Evolutionary conservation across 2,329 filamentous ascomycete species (phyloP).

Genomic region (Cladosporium sp.): DNA sequence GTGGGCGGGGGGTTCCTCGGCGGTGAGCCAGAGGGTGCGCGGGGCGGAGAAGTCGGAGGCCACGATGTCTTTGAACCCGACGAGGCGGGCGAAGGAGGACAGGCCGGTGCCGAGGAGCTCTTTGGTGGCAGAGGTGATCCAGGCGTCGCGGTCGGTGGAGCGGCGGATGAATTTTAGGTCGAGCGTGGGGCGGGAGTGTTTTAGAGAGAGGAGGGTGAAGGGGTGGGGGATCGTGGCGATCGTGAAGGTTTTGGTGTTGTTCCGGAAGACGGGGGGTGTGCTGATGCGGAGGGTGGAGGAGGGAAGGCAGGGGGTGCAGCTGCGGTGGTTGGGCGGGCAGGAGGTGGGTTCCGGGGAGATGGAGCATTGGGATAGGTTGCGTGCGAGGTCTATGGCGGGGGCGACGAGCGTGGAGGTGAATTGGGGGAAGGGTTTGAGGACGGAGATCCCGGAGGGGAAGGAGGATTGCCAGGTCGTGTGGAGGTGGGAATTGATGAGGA

Average conservation of each 20-base stretch:
- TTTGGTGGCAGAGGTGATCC: slow-evolving; percentile 69
- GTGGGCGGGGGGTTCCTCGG: slow-evolving; percentile 56
- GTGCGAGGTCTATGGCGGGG: slow-evolving; percentile 67
- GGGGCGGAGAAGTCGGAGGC: slow-evolving; percentile 62
- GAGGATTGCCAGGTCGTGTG: slow-evolving; percentile 79
- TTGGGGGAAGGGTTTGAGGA: slow-evolving; percentile 73
- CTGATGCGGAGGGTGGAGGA: slow-evolving; percentile 61
- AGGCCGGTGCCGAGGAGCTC: slow-evolving; percentile 62
- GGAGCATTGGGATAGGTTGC: slow-evolving; percentile 71
- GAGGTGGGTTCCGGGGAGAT: slow-evolving; percentile 67
- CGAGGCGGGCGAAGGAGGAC: slow-evolving; percentile 60
- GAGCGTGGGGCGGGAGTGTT: slow-evolving; percentile 47
- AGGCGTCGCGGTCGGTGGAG: slow-evolving; percentile 68
- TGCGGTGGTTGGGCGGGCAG: slow-evolving; percentile 76
- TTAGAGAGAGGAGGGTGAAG: slow-evolving; percentile 72
- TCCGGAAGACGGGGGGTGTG: slow-evolving; percentile 65
- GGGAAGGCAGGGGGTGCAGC: slow-evolving; percentile 70
- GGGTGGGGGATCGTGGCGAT: slow-evolving; percentile 89
- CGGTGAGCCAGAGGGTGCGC: slow-evolving; percentile 75
- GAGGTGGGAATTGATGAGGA: slow-evolving; percentile 78
- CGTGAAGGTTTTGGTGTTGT: slow-evolving; percentile 69
- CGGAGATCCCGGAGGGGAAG: slow-evolving; percentile 71
- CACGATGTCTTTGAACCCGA: slow-evolving; percentile 76
- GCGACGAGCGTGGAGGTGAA: slow-evolving; percentile 70
- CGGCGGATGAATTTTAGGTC: slow-evolving; percentile 45